These are phyloP conservation scores for Jacaranda copaia DNA, from an alignment of 257 asterid genomes.

Conservation along the genomic window DNA sequence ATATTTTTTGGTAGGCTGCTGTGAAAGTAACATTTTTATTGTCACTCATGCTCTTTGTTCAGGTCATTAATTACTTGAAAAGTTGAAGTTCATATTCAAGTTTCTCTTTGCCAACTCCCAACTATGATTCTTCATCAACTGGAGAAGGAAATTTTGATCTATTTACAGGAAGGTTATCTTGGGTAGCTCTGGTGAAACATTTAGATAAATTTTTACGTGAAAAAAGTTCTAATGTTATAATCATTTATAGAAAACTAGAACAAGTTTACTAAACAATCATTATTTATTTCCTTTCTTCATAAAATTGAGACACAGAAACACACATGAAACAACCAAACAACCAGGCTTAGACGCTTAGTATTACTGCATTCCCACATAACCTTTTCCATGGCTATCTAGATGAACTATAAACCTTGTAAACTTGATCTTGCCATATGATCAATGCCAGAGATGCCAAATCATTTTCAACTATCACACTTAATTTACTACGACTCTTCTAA, in stretches of 20 bases:
- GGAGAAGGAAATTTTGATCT: background rate
- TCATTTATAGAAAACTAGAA: background rate
- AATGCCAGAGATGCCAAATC: constrained; percentile 18
- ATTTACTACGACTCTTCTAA: background rate
- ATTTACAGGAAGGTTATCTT: background rate
- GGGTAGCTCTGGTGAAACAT: background rate
- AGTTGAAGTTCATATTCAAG: constrained; percentile 1
- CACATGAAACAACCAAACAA: background rate
- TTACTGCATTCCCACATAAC: constrained; percentile 14
- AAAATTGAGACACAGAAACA: background rate
- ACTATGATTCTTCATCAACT: constrained; percentile 1
- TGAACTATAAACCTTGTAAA: background rate
- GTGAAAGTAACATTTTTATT: background rate
- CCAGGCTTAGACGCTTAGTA: background rate
- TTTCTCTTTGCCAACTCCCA: constrained; percentile 25
- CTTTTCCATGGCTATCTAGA: constrained; percentile 5
- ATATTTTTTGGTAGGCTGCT: constrained; percentile 1
- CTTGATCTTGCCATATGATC: background rate
- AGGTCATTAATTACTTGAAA: constrained; percentile 5
- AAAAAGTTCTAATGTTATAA: background rate
- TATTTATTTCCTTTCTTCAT: constrained; percentile 9
- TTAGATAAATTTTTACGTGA: background rate
- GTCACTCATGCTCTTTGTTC: background rate
- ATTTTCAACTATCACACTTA: background rate
- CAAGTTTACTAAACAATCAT: background rate